These are phyloP conservation scores for Saccharomycopsis oosterbeekiorum DNA, from an alignment of 805 yeast species.

Conservation along the genomic window DNA sequence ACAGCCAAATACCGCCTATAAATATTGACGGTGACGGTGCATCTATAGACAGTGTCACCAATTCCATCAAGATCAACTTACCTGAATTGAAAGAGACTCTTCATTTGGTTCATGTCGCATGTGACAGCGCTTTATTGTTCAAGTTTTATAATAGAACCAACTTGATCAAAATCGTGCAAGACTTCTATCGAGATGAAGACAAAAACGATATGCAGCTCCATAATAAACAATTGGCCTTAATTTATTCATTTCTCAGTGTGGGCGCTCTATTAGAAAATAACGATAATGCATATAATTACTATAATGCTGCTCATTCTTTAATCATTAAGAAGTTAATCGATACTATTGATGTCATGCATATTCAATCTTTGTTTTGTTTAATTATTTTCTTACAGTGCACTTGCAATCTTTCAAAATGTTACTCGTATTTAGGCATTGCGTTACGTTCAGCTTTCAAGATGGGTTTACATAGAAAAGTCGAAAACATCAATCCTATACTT, in stretches of 20 bases:
- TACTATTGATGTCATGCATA: constrained; percentile 16
- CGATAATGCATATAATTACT: constrained; percentile 16
- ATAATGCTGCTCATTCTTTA: constrained; percentile 16
- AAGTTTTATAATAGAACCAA: constrained; percentile 65
- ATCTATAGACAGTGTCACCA: background rate
- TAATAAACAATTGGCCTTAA: constrained; percentile 57
- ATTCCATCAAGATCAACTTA: constrained; percentile 44
- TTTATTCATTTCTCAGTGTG: constrained; percentile 81
- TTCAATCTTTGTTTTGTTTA: constrained; percentile 65
- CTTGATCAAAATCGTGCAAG: constrained; percentile 11
- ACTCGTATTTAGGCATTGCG: constrained; percentile 84
- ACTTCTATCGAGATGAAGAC: constrained; percentile 10
- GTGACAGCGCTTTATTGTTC: constrained; percentile 80
- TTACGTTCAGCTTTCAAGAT: constrained; percentile 71
- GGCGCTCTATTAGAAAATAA: constrained; percentile 55
- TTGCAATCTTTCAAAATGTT: constrained; percentile 78
- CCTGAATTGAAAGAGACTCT: constrained; percentile 72
- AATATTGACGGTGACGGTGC: background rate
- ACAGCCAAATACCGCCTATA: background rate
- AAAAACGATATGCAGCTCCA: constrained; percentile 1
- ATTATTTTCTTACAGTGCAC: constrained; percentile 80
- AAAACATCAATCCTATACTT: constrained; percentile 61
- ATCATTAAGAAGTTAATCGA: constrained; percentile 16
- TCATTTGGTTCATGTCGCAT: constrained; percentile 60
- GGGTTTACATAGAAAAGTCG: constrained; percentile 70